Evolutionary conservation across 805 yeast genomes (phyloP), one percentile per base, ranked within the genome.

Genomic region (Kodamaea jinghongensis): DNA sequence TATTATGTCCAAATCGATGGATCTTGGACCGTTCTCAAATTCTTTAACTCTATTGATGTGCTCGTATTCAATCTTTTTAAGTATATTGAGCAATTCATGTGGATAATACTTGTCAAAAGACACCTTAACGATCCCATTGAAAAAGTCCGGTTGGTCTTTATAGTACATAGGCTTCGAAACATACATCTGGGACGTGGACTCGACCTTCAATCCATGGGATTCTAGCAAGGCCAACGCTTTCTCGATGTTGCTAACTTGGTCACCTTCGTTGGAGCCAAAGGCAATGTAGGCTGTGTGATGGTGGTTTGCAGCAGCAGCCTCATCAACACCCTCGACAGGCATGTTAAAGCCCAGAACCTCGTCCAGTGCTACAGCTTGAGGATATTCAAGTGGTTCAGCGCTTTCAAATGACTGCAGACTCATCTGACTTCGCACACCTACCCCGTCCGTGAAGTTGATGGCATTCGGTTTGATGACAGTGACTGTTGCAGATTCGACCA

Each of bases 151-250:
- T 62, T 93, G 99, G 41, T 88, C 86, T 26, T 73, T 60, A 46
- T 73, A 79, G 60, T 89, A 93, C 98, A 93, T 91, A 28, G 99
- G 98, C 51, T 83, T 86, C 14, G 96, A 86, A 43, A 83, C 79
- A 59, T 87, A 93, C 39, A 91, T 63, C 0, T 95, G 78, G 0
- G 98, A 90, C 0, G 91, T 76, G 2, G 75, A 67, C 2, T 70
- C 43, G 0, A 93, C 75, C 9, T 60, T 49, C 13, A 86, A 68
- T 0, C 56, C 54, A 7, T 66, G 53, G 4, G 58, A 34, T 23
- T 60, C 55, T 11, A 86, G 62, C 34, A 73, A 65, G 0, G 60
- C 58, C 5, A 86, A 56, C 0, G 96, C 83, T 11, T 48, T 48
- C 6, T 60, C 44, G 31, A 93, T 83, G 54, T 87, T 84, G 2